Evolutionary conservation across 805 yeast genomes (phyloP).

Genomic region (Starmerella ratchasimensis): DNA sequence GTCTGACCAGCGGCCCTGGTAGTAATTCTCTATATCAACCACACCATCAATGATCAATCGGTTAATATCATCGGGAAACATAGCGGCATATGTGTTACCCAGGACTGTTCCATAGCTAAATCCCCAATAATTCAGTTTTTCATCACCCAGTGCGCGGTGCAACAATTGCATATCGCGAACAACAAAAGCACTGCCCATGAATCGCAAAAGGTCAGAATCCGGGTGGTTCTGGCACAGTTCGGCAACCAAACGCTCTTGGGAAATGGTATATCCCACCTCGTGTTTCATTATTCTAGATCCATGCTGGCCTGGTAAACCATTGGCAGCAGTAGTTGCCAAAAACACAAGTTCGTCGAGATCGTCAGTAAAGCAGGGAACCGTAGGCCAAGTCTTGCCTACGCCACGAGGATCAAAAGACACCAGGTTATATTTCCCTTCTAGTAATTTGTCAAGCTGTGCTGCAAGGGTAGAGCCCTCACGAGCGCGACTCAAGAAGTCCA

Average conservation of each 20-base stretch:
- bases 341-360: background rate
- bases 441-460: constrained; percentile 1
- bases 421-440: constrained; percentile 14
- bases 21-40: constrained; percentile 14
- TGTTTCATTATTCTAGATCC: constrained; percentile 1
- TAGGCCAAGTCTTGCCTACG: constrained; percentile 13
- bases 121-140: constrained; percentile 19
- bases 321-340: background rate
- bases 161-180: constrained; percentile 18
- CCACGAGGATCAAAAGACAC: constrained; percentile 20
- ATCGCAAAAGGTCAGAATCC: constrained; percentile 7
- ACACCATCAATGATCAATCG: constrained; percentile 19
- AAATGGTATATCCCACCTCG: constrained; percentile 10
- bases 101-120: constrained; percentile 18
- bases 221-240: constrained; percentile 6
- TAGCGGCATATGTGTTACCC: constrained; percentile 17
- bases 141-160: constrained; percentile 17
- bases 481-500: constrained; percentile 1
- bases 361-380: constrained; percentile 7
- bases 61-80: constrained; percentile 16
- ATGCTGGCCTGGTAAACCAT: constrained; percentile 6
- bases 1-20: constrained; percentile 11
- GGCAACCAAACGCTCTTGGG: constrained; percentile 5
- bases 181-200: constrained; percentile 14
- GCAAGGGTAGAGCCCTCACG: background rate